Evolutionary conservation across 1,284 basidiomycete species (phyloP), one percentile per base, ranked within the genome.

Genomic region (Ustilago trichophora): DNA sequence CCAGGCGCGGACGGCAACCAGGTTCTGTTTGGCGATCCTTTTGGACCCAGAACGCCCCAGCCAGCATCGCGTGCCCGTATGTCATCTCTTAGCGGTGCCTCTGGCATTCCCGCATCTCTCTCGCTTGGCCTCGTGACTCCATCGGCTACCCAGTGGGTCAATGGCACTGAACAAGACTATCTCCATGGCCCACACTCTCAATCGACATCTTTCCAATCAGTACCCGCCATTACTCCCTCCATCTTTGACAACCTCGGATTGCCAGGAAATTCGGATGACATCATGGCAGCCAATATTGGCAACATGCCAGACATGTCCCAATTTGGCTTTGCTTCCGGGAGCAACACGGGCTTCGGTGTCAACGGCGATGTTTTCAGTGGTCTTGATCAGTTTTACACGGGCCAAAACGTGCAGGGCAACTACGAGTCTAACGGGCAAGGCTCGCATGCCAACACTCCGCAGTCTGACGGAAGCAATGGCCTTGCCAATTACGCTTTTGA

Each of bases 401-500:
- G 44, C 12, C 19, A 24, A 16, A 36, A 26, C 27, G 19, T 22
- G 18, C 2, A 6, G 8, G 13, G 1, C 13, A n/a, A n/a, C n/a
- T n/a, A 31, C 1, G 25, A 22, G 4, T 18, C 25, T 7, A 21
- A n/a, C 16, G 26, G 21, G 0, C 32, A 34, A 32, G 19, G 26
- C 18, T 34, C 38, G 21, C 36, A 41, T 7, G 43, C 16, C 1
- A 45, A 45, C 9, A 62, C 58, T 0, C 58, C 58, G 10, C 53
- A 53, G 45, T 68, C 65, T 13, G 66, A 69, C 13, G 41, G 46
- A 1, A 63, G 59, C 27, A 43, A 42, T 18, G 53, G 49, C 3
- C 29, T 70, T 11, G 49, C 60, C 11, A 60, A 26, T n/a, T 64
- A 60, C 16, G 66, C 66, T 13, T 70, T 70, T 24, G 66, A 70